phyloP scores from a whole-genome alignment of 768 basidiomycete species.

The Gymnopilus junonius region DNA sequence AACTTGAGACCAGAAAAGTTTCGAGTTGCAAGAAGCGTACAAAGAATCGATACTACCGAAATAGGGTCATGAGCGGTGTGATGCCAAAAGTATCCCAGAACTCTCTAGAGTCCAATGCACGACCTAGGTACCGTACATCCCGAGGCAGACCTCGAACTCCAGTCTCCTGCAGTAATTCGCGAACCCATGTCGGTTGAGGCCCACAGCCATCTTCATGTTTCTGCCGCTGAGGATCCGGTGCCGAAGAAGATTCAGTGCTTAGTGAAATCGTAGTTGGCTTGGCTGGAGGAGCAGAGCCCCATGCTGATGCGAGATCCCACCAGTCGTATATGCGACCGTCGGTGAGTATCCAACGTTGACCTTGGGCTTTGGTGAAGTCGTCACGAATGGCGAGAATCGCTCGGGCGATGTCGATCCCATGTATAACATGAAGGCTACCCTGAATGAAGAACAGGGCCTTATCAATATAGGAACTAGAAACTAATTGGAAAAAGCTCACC shows the following conservation, averaged over 20 bases:
- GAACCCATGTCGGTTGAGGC: constrained; percentile 56
- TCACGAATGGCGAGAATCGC: constrained; percentile 61
- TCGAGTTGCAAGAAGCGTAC: too few species aligned
- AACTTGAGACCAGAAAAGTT: too few species aligned
- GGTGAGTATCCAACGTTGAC: constrained; percentile 60
- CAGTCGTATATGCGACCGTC: constrained; percentile 66
- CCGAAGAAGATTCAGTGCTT: background rate
- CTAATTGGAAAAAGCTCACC: too few species aligned
- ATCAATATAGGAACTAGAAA: too few species aligned
- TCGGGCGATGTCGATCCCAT: constrained; percentile 63
- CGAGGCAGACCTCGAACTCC: constrained; percentile 58
- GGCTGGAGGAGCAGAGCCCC: constrained; percentile 37
- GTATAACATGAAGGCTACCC: constrained; percentile 65
- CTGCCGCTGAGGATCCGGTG: background rate
- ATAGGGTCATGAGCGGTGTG: constrained; percentile 42
- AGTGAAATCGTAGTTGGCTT: background rate
- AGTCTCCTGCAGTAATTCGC: constrained; percentile 59
- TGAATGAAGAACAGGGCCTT: constrained; percentile 32
- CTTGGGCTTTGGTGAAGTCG: constrained; percentile 45
- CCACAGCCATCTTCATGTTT: constrained; percentile 31
- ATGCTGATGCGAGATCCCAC: constrained; percentile 67
- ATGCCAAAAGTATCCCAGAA: constrained; percentile 59
- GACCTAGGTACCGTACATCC: constrained; percentile 47
- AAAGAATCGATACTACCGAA: background rate
- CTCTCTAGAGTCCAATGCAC: constrained; percentile 61